Conservation (phyloP, 352 stramenopile genomes). For the Blastocystis sp. region DNA sequence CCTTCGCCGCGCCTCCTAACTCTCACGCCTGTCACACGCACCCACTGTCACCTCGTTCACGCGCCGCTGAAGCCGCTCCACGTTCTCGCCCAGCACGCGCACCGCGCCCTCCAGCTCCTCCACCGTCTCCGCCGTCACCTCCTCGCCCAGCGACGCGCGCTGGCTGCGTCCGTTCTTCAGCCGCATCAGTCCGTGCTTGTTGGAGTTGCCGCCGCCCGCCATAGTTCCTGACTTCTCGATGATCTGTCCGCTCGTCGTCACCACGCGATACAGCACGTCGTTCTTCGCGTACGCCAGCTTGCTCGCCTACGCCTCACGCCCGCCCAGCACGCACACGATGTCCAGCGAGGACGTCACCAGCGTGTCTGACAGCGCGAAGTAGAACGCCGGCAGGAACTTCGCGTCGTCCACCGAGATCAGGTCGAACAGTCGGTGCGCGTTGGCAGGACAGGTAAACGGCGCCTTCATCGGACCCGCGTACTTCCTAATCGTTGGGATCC, state of each 20-base stretch:
- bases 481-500: slow-evolving; percentile 73
- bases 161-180: slow-evolving; percentile 1
- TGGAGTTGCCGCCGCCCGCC: slow-evolving; percentile 91
- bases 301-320: slow-evolving; percentile 81
- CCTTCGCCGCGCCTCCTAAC: background rate
- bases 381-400: slow-evolving; percentile 88
- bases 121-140: slow-evolving; percentile 73
- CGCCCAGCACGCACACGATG: slow-evolving; percentile 75
- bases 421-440: slow-evolving; percentile 81
- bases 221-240: slow-evolving; percentile 98
- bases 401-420: slow-evolving; percentile 82
- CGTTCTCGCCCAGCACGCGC: slow-evolving; percentile 74
- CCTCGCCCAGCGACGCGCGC: slow-evolving; percentile 72
- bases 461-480: slow-evolving; percentile 56
- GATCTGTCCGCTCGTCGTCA: slow-evolving; percentile 93
- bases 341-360: slow-evolving; percentile 93
- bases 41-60: slow-evolving; percentile 45
- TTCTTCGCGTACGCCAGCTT: slow-evolving; percentile 76
- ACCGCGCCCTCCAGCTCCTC: slow-evolving; percentile 74
- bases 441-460: slow-evolving; percentile 72
- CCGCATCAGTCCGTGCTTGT: slow-evolving; percentile 70
- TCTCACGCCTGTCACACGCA: background rate
- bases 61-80: slow-evolving; percentile 60
- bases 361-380: slow-evolving; percentile 91
- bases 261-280: slow-evolving; percentile 80